Evolutionary conservation across 495 filamentous ascomycete genomes (phyloP).

Genomic region (Penicillium fimorum): DNA sequence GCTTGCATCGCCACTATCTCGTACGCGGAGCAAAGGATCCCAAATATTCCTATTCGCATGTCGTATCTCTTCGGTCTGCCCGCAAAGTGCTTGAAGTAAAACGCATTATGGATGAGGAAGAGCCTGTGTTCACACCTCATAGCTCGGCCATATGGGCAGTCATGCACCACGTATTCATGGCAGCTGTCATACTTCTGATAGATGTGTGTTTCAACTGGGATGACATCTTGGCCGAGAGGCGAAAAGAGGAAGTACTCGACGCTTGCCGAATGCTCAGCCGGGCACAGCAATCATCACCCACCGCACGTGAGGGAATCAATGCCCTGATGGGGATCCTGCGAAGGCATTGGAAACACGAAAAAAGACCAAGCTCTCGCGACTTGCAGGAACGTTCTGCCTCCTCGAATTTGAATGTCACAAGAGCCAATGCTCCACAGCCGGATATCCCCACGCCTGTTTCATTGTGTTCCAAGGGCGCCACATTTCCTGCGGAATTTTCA

Average conservation of each 20-base stretch:
- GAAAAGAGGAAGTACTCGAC: slow-evolving; percentile 40
- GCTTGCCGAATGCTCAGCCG: slow-evolving; percentile 46
- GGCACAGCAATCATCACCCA: slow-evolving; percentile 32
- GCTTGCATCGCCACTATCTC: slow-evolving; percentile 44
- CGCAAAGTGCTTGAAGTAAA: slow-evolving; percentile 42
- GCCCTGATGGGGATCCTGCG: slow-evolving; percentile 39
- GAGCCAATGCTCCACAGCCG: not conserved
- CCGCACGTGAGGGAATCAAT: slow-evolving; percentile 34
- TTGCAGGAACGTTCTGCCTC: not conserved
- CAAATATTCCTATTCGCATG: slow-evolving; percentile 45
- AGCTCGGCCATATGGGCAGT: slow-evolving; percentile 37
- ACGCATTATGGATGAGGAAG: slow-evolving; percentile 41
- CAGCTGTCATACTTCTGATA: slow-evolving; percentile 45
- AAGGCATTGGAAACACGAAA: slow-evolving; percentile 32
- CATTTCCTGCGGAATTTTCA: not conserved
- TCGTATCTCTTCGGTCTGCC: slow-evolving; percentile 43
- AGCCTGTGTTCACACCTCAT: slow-evolving; percentile 25
- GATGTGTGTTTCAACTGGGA: slow-evolving; percentile 48
- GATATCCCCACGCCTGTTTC: not conserved
- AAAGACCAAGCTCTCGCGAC: slow-evolving; percentile 4
- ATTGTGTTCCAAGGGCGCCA: not conserved
- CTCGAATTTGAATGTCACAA: not conserved
- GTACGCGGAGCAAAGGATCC: slow-evolving; percentile 41
- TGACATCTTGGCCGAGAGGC: slow-evolving; percentile 40
- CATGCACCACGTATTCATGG: slow-evolving; percentile 49